These are phyloP conservation scores for Candida nanaspora DNA, from an alignment of 805 yeast species.

Conservation along the genomic window DNA sequence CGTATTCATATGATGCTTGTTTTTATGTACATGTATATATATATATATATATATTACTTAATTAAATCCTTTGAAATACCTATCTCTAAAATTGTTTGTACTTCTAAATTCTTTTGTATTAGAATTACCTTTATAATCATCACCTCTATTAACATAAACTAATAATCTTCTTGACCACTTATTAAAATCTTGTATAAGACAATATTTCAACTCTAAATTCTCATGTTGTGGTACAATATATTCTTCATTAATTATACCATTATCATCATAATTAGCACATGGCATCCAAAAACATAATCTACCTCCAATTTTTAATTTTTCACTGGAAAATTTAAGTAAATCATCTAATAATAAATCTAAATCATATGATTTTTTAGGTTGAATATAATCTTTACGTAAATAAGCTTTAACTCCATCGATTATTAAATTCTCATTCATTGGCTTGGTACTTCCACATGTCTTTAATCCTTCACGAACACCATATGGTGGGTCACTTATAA, in stretches of 20 bases:
- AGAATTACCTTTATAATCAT: conserved; percentile 40
- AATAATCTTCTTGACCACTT: conserved; percentile 89
- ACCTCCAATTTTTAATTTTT: conserved; percentile 66
- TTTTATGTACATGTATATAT: neutral
- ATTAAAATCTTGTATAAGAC: conserved; percentile 81
- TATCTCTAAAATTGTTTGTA: conserved; percentile 59
- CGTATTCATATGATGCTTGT: neutral
- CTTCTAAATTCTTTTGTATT: conserved; percentile 36
- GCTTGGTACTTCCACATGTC: conserved; percentile 74
- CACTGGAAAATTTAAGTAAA: conserved; percentile 63
- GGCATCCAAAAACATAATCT: conserved; percentile 97
- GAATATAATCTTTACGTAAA: conserved; percentile 74
- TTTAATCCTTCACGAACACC: conserved; percentile 95
- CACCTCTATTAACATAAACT: conserved; percentile 65
- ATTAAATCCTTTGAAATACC: conserved; percentile 63
- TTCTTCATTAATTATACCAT: conserved; percentile 22
- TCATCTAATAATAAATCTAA: conserved; percentile 74
- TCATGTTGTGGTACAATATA: conserved; percentile 75
- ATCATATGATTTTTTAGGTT: conserved; percentile 87
- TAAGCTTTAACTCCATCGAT: conserved; percentile 77
- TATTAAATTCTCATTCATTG: conserved; percentile 55
- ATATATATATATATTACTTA: neutral
- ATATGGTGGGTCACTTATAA: conserved; percentile 95
- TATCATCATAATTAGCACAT: conserved; percentile 76
- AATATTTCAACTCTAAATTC: conserved; percentile 59